Base-by-base conservation (phyloP, 169 alveolate genomes). In the Ichthyophthirius multifiliis region DNA sequence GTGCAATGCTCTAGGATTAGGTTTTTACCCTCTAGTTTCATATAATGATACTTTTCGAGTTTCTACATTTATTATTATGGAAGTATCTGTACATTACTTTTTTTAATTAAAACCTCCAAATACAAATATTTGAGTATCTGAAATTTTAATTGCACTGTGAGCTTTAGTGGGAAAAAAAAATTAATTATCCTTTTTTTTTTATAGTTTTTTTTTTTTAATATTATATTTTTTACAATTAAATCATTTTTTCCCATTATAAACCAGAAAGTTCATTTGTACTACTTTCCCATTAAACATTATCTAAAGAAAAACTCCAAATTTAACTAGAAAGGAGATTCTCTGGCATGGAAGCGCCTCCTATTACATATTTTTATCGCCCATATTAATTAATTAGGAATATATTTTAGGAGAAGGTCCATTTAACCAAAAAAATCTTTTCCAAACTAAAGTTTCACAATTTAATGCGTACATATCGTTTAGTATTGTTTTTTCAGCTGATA, bases 281-380 rank as follows among this genome's bases (percentile, higher is more conserved):
- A 73, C 74, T 27, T 34, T 81, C 75, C 81, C 81, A 81, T n/a
- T 65, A 76, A 13, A 81, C 80, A 48, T 67, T 71, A 64, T 81
- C 86, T 41, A 81, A 73, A 16, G 65, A 37, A 15, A 81, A 73
- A 13, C 35, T 2, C 86, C 86, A 81, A 3, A 81, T 67, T 46
- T 81, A 75, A 73, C 73, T 71, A 37, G 55, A 31, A 4, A 81
- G 62, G 39, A 71, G 18, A 47, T 81, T 81, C 55, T 81, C 86
- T 15, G 86, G 86, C 86, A 81, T 67, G n/a, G 75, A 43, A 3
- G 82, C 76, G 15, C 86, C 86, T 0, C 86, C 86, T 23, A 81
- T 62, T 4, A 81, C 46, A 55, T 65, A 81, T 73, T 81, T 81
- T 13, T 67, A 1, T 20, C 55, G n/a, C 82, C 81, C 71, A 71